Percentiles rank a stretch among this genome's conserved stretches.
Evolutionary conservation across 768 basidiomycete genomes (phyloP).

Genomic region (Lyophyllum atratum): DNA sequence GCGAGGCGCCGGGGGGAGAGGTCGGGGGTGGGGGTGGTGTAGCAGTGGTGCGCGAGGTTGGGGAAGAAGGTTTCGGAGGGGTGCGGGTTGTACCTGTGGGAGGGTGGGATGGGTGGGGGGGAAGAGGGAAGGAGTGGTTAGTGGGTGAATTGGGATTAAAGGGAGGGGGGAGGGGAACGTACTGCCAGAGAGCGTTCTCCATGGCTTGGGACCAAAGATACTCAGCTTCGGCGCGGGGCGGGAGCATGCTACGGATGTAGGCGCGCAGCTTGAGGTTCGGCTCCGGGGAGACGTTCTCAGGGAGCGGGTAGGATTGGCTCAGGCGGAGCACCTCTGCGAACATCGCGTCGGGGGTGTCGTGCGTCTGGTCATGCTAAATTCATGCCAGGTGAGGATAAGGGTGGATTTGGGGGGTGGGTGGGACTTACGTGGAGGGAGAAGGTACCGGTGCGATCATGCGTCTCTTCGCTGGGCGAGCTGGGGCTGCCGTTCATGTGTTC

Average conservation of each 20-base stretch:
- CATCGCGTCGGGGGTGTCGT: slow-evolving; percentile 24
- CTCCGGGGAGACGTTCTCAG: slow-evolving; percentile 46
- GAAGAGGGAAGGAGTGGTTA: background rate
- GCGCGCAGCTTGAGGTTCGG: slow-evolving; percentile 56
- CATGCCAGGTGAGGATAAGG: background rate
- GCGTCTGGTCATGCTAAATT: background rate
- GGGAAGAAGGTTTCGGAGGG: slow-evolving; percentile 65
- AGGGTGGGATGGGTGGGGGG: background rate
- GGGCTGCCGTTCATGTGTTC: background rate
- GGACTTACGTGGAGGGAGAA: background rate
- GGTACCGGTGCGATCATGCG: background rate
- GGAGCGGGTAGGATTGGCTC: slow-evolving; percentile 59
- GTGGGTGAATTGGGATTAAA: background rate
- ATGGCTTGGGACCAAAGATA: slow-evolving; percentile 64
- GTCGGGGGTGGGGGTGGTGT: slow-evolving; percentile 50
- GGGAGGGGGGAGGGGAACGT: slow-evolving; percentile 21
- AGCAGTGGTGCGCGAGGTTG: slow-evolving; percentile 66
- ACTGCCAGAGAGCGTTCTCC: slow-evolving; percentile 71
- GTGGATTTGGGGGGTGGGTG: background rate
- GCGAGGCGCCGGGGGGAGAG: slow-evolving; percentile 65
- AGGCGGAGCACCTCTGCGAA: slow-evolving; percentile 48
- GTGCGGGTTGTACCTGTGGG: slow-evolving; percentile 60
- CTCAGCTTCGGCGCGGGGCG: slow-evolving; percentile 55
- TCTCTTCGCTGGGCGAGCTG: background rate
- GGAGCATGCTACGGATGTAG: slow-evolving; percentile 58